Base-by-base conservation (phyloP, 139 green algal species). In the Coelastrella sp. region DNA sequence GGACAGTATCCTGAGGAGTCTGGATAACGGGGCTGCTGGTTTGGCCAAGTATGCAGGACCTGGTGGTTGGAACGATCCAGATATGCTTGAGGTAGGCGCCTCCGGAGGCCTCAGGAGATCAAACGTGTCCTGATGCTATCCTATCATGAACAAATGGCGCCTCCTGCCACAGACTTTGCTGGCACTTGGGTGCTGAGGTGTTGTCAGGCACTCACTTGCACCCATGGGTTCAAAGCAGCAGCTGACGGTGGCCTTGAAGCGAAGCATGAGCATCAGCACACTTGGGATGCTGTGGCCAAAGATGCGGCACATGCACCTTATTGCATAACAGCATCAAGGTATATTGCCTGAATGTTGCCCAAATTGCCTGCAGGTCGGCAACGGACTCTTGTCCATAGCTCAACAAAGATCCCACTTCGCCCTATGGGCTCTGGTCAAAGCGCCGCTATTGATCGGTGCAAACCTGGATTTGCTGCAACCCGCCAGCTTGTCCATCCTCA, bases 351-450 rank as follows among this genome's bases (percentile, higher is more conserved):
- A 2, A 23, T 57, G 45, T n/a, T n/a, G n/a, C n/a, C n/a, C n/a
- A n/a, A n/a, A n/a, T n/a, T 57, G 45, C 11, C 15, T 57, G 45
- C 84, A 91, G 84, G 92, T 94, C 0, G 91, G 87, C 53, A 90
- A 90, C 23, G 63, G 66, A 40, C 53, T n/a, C 4, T 50, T 94
- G 66, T 89, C 45, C 0, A 25, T 81, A 8, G 64, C 85, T 21
- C 85, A 95, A 59, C 72, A 93, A 72, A 72, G 89, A 7, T 78
- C 84, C 0, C 91, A 96, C 45, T 95, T 96, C 88, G 92, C 88
- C 11, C 83, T 96, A 35, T 96, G 93, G 93, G 86, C 89, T 2
- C 83, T 95, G n/a, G 71, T 94, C 5, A 94, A 94, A 76, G 79
- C 91, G 5, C 93, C 93, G 1, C 91, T 96, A 23, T 83, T 96